Percentiles rank a stretch among this genome's conserved stretches.
These are phyloP conservation scores for Oxytropis ochrocephala DNA, from an alignment of 306 rosid species.

Conservation along the genomic window DNA sequence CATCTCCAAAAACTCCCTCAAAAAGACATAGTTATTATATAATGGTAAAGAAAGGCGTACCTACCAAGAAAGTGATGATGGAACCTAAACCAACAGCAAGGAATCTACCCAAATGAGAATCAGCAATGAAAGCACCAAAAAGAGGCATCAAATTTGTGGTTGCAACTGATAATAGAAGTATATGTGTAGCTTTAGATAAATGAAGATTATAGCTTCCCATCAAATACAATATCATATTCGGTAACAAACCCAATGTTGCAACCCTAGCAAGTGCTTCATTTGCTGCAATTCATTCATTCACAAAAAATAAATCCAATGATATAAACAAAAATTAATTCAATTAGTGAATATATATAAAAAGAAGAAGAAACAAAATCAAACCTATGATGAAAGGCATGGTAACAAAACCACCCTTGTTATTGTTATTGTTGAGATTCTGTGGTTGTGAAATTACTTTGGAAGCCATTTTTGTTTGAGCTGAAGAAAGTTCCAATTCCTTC, in stretches of 20 bases:
- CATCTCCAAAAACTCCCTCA: not conserved
- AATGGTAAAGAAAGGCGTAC: not conserved
- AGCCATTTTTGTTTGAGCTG: not conserved
- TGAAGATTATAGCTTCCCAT: constrained; percentile 4
- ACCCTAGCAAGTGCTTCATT: constrained; percentile 13
- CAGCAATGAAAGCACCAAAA: constrained; percentile 8
- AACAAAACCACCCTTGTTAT: not conserved
- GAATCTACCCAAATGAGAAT: not conserved
- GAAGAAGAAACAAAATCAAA: not conserved
- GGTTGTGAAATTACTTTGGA: not conserved
- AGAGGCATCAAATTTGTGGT: constrained; percentile 7
- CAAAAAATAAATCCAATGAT: not conserved
- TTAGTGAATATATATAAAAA: too few relatives aligned
- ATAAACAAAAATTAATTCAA: not conserved
- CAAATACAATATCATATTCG: constrained; percentile 9
- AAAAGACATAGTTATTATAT: not conserved
- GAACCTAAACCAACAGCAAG: constrained; percentile 14
- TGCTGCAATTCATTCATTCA: not conserved
- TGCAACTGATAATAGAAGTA: constrained; percentile 5
- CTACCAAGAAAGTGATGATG: constrained; percentile 2
- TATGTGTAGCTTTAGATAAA: not conserved
- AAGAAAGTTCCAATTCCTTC: not conserved
- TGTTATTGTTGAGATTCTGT: not conserved
- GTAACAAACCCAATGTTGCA: constrained; percentile 4
- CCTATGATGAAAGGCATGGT: constrained; percentile 15